These are phyloP conservation scores for Podila horticola DNA, from an alignment of 192 early-diverging fungal species.

Conservation along the genomic window DNA sequence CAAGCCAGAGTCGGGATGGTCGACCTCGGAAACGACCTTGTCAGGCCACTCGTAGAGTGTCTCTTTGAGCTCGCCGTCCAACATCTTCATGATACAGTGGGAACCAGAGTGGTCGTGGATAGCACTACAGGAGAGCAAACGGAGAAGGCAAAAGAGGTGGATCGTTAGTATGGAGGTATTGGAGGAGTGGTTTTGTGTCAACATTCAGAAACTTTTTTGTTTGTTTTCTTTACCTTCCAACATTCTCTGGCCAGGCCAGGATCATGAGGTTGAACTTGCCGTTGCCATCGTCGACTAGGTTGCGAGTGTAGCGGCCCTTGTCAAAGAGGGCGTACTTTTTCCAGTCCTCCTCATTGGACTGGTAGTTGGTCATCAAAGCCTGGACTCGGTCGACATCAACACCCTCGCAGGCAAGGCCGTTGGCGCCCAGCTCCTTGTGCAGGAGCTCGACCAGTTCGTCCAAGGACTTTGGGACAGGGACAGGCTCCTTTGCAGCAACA, in stretches of 20 bases:
- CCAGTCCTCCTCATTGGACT: conserved; percentile 79
- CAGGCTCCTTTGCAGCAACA: background rate
- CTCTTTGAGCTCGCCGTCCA: conserved; percentile 84
- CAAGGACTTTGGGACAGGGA: conserved; percentile 47
- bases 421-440: conserved; percentile 61
- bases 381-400: conserved; percentile 68
- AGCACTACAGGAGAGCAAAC: conserved; percentile 60
- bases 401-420: conserved; percentile 61
- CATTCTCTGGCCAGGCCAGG: conserved; percentile 82
- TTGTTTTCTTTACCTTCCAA: conserved; percentile 56
- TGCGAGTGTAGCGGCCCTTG: conserved; percentile 82
- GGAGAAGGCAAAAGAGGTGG: conserved; percentile 3
- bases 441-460: conserved; percentile 60
- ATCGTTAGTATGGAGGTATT: background rate
- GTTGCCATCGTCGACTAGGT: conserved; percentile 90
- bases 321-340: conserved; percentile 79
- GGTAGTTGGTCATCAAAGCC: conserved; percentile 74
- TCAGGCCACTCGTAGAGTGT: conserved; percentile 83
- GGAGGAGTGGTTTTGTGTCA: background rate
- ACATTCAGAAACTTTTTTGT: background rate
- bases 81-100: conserved; percentile 93
- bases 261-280: conserved; percentile 95
- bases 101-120: conserved; percentile 92
- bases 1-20: conserved; percentile 32
- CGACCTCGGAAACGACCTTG: conserved; percentile 27